Conservation (phyloP, 2,329 filamentous ascomycete species). For the Cryphonectria carpinicola region DNA sequence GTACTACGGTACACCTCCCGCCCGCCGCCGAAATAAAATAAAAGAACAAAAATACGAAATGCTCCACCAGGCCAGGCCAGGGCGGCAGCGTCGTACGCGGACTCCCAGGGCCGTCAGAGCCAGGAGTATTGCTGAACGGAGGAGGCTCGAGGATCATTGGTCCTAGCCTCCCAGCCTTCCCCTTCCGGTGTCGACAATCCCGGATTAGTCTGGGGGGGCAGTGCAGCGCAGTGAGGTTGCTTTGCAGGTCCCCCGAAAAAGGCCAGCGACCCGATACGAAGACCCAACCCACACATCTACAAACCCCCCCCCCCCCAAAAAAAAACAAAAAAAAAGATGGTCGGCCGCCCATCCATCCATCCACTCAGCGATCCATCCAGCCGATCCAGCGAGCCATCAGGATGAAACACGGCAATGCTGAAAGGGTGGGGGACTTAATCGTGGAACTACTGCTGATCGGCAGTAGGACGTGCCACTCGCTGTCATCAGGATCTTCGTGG, state of each 20-base stretch:
- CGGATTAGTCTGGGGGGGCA: neutral
- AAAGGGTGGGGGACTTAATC: neutral
- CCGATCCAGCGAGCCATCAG: neutral
- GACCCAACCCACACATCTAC: neutral
- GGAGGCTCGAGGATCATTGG: neutral
- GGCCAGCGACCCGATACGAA: slow-evolving; percentile 2
- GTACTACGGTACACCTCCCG: neutral
- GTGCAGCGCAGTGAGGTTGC: neutral
- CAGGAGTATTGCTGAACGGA: neutral
- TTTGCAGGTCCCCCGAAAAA: neutral
- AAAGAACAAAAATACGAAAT: neutral
- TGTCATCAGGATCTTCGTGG: neutral
- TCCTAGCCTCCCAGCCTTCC: neutral
- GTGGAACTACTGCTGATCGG: neutral
- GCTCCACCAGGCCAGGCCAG: neutral
- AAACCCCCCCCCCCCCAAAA: too few relatives aligned
- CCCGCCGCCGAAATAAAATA: neutral
- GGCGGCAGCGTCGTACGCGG: neutral
- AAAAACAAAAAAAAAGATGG: neutral
- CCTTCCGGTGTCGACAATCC: neutral
- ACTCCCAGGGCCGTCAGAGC: neutral
- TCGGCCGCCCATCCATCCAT: neutral
- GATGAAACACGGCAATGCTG: slow-evolving; percentile 9
- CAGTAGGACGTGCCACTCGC: neutral
- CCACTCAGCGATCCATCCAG: neutral